Base-by-base conservation (phyloP, 2,329 filamentous ascomycete genomes). In the Cyphellophora attinorum region DNA sequence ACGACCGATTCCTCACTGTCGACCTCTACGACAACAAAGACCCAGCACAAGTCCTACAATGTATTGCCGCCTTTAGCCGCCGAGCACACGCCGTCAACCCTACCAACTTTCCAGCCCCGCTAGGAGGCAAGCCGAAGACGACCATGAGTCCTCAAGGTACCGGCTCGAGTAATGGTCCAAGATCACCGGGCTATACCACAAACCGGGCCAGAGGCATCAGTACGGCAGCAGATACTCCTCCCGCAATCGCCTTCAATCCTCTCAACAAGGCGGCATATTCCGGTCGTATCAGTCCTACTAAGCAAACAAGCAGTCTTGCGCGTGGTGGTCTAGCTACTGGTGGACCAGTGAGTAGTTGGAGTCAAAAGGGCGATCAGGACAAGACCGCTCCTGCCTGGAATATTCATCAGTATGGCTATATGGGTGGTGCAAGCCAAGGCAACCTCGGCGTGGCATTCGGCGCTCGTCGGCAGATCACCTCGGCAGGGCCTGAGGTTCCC, bases 331-430 rank as follows among this genome's bases (percentile, higher is more conserved):
- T 49, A 10, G 45, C 45, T 3, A 73, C 68, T 19, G 68, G 70
- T 33, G 62, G 60, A 32, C 52, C 57, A 18, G 75, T 89, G 42
- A 94, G 83, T 54, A 93, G 78, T 59, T 96, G 91, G 91, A 93
- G 84, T 59, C 93, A 77, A 56, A 84, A 74, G 57, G 72, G 74
- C 36, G 85, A 95, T 48, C 83, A 95, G 57, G 75, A 74, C 11
- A 72, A 70, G 29, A 95, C 88, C 2, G 71, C 79, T 16, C 91
- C 91, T 0, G 91, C 91, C 2, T 98, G 91, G 91, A 98, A 96
- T 55, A 96, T 96, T 49, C 82, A 88, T 38, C 91, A 98, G 56
- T 98, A 98, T 55, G 88, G 91, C 5, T 98, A 95, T 60, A 91
- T 96, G 81, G 91, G 91, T 38, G 91, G 91, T 31, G 91, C 91